A percentile compares a stretch with the other conserved stretches of the same genome.
Conservation (phyloP, 2,329 filamentous ascomycete species). For the Aspergillus pseudotamarii region DNA sequence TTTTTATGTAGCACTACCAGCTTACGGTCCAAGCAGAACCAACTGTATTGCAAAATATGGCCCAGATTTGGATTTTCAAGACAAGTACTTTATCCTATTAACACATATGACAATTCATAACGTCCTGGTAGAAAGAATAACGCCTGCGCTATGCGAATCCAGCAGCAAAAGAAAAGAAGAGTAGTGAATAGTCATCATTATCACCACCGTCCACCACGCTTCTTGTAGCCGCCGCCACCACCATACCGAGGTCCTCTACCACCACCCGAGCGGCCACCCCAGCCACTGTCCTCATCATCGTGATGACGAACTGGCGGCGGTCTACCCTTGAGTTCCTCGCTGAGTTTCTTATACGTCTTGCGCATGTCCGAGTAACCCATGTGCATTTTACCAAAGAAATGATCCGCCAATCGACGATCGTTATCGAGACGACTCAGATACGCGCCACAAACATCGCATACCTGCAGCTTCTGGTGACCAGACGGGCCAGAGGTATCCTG, state of each 20-base stretch:
- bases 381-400: constrained; percentile 99
- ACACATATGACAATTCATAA: constrained; percentile 26
- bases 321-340: constrained; percentile 79
- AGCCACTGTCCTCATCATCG: constrained; percentile 54
- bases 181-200: constrained; percentile 24
- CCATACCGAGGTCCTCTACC: constrained; percentile 47
- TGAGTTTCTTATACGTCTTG: constrained; percentile 84
- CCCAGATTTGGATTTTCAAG: constrained; percentile 1
- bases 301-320: constrained; percentile 62
- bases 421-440: constrained; percentile 93
- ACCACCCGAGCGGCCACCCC: constrained; percentile 45
- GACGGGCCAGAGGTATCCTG: constrained; percentile 90
- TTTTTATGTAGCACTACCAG: not conserved
- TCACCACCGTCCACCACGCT: constrained; percentile 45
- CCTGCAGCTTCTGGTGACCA: constrained; percentile 96
- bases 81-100: constrained; percentile 15
- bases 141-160: constrained; percentile 48
- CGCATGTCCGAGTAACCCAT: constrained; percentile 97
- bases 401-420: constrained; percentile 88
- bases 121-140: constrained; percentile 34
- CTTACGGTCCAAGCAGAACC: not conserved
- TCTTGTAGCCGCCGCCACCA: constrained; percentile 48
- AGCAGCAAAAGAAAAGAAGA: constrained; percentile 17
- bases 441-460: constrained; percentile 97
- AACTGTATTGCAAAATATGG: not conserved